Conservation (phyloP, 306 rosid species). For the Begonia peltatifolia region DNA sequence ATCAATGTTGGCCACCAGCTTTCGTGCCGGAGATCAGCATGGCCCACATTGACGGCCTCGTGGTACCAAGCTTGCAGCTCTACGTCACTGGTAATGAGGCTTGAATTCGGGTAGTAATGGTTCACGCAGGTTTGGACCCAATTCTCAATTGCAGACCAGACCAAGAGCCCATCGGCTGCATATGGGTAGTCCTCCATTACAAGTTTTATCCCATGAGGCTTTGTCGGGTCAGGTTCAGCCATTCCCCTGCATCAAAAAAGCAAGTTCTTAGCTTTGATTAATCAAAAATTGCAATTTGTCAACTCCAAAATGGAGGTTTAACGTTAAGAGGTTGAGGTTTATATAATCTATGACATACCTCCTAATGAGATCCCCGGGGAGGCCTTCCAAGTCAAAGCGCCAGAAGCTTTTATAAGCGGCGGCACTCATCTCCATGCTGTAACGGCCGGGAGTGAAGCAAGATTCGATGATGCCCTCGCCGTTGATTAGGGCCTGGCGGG, state of each 20-base stretch:
- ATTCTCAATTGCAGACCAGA: constrained; percentile 80
- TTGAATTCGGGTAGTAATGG: constrained; percentile 58
- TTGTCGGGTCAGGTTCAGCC: constrained; percentile 73
- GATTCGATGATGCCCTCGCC: constrained; percentile 69
- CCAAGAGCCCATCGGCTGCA: constrained; percentile 65
- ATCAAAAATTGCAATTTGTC: too few species aligned
- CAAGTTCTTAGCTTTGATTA: neutral
- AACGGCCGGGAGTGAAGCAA: constrained; percentile 90
- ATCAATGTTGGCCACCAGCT: constrained; percentile 78
- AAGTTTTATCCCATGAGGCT: constrained; percentile 78
- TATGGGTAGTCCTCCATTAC: constrained; percentile 73
- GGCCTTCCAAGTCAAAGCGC: constrained; percentile 79
- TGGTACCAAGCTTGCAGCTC: constrained; percentile 85
- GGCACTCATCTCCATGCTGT: constrained; percentile 72
- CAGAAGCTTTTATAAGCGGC: constrained; percentile 62
- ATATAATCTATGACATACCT: constrained; percentile 20
- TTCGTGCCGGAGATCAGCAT: constrained; percentile 50
- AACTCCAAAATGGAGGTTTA: too few species aligned
- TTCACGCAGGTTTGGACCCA: constrained; percentile 67
- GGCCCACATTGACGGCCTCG: constrained; percentile 88
- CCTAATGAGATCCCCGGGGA: constrained; percentile 79
- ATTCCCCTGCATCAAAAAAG: constrained; percentile 37
- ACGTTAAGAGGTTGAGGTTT: too few species aligned
- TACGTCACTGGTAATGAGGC: constrained; percentile 32
- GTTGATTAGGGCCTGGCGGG: constrained; percentile 54